A percentile compares a stretch with the other conserved stretches of the same genome.
Conservation (phyloP, 495 filamentous ascomycete genomes). For the Penicillium lagena region DNA sequence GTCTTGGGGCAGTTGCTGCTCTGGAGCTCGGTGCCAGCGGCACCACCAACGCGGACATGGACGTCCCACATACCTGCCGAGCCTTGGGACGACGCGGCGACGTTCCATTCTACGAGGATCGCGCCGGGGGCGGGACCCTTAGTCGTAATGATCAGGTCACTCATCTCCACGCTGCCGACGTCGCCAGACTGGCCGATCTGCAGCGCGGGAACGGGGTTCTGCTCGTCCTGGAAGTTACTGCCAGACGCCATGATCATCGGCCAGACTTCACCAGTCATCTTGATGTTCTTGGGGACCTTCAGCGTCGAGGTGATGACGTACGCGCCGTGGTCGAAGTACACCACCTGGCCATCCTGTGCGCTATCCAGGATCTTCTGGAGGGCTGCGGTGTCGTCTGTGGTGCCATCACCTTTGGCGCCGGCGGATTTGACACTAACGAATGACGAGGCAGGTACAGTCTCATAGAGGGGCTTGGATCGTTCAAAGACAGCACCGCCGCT, state of each 20-base stretch:
- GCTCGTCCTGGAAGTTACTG: conserved; percentile 58
- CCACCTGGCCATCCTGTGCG: conserved; percentile 51
- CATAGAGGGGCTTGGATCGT: conserved; percentile 63
- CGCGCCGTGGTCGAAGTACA: conserved; percentile 89
- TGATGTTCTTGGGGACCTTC: conserved; percentile 58
- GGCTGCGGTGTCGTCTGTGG: conserved; percentile 50
- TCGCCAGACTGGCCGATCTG: conserved; percentile 78
- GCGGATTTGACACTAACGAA: conserved; percentile 67
- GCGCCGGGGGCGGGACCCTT: conserved; percentile 75
- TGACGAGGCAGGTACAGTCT: conserved; percentile 32
- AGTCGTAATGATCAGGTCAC: conserved; percentile 57
- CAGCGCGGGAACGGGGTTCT: conserved; percentile 56
- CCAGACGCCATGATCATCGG: conserved; percentile 82
- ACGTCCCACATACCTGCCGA: conserved; percentile 85
- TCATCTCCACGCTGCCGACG: conserved; percentile 72
- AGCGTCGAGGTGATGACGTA: conserved; percentile 83
- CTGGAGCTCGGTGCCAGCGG: conserved; percentile 74
- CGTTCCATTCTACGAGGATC: conserved; percentile 87
- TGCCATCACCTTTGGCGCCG: conserved; percentile 75
- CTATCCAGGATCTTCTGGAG: conserved; percentile 69
- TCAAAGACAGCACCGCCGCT: conserved; percentile 51
- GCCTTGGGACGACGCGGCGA: conserved; percentile 59
- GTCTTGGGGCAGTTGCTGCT: conserved; percentile 62
- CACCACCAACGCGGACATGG: conserved; percentile 78
- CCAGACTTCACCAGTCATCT: conserved; percentile 88